Base-by-base conservation (phyloP, 805 yeast species). In the Myxozyma monticola region DNA sequence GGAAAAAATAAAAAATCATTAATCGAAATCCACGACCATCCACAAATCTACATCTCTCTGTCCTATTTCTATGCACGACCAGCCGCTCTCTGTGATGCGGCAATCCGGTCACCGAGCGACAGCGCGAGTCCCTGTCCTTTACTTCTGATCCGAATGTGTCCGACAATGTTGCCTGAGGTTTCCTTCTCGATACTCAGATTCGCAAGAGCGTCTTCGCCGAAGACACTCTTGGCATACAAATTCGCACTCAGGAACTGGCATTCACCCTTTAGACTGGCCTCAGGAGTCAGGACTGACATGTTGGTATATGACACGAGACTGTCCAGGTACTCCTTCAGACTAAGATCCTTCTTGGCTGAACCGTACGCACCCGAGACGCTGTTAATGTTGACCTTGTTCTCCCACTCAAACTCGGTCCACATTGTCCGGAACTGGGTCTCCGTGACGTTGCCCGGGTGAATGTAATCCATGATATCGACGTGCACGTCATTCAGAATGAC, bases 361-460 rank as follows among this genome's bases (percentile, higher is more conserved):
- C 61, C 28, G 9, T 10, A 8, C 7, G 20, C 18, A 9, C 15
- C 20, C 18, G 7, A 34, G 18, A 14, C 21, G 28, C 24, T 37
- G 31, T 64, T 54, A 66, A 93, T 86, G 53, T 90, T 86, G 61
- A 93, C 90, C 75, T 93, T 93, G 75, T 93, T 93, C 71, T 93
- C 99, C 99, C 99, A 93, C 72, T 93, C 99, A 67, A 95, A 93
- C 68, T 90, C 97, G 68, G 89, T 88, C 99, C 99, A 93, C 98
- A 90, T 91, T 63, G 83, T 79, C 65, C 99, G 85, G 85, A 93
- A 93, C 60, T 80, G 85, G 38, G 83, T 80, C 71, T 91, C 98
- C 14, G 89, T 74, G 68, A 96, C 87, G 21, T 79, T 77, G n/a
- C 95, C 93, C 18, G 99, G 97, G 68, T 88, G 88, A 69, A 93